Conservation (phyloP, 345 rosid genomes). For the Luvunga scandens region DNA sequence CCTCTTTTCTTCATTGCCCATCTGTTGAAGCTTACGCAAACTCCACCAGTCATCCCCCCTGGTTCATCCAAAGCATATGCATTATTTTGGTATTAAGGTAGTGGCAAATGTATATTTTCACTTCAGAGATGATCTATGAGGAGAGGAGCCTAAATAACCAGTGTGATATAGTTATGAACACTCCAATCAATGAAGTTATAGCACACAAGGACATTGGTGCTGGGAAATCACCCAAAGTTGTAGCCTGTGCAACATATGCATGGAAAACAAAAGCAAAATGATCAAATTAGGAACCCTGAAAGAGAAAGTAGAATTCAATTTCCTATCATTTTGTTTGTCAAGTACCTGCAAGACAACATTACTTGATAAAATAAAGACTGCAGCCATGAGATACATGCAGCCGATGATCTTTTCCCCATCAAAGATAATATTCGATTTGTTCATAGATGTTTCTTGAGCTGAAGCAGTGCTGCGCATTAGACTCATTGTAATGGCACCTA, state of each 20-base stretch:
- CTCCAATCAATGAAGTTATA: slow-evolving; percentile 70
- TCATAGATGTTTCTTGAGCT: not conserved
- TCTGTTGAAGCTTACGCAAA: slow-evolving; percentile 76
- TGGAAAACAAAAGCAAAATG: no score
- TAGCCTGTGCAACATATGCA: slow-evolving; percentile 41
- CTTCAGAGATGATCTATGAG: not conserved
- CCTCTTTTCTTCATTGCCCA: slow-evolving; percentile 97
- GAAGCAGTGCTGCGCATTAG: slow-evolving; percentile 63
- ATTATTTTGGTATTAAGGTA: not conserved
- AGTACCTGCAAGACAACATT: slow-evolving; percentile 73
- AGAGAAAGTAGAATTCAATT: no score
- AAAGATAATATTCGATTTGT: slow-evolving; percentile 17
- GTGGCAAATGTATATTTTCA: not conserved
- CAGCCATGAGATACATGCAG: slow-evolving; percentile 68
- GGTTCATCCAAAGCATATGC: slow-evolving; percentile 18
- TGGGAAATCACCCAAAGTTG: slow-evolving; percentile 66
- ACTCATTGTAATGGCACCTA: slow-evolving; percentile 78
- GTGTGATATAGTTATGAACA: slow-evolving; percentile 50
- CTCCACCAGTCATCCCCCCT: slow-evolving; percentile 71
- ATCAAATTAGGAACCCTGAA: no score
- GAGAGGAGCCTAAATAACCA: slow-evolving; percentile 34
- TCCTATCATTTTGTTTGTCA: not conserved
- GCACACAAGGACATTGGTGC: slow-evolving; percentile 89
- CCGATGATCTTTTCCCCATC: slow-evolving; percentile 65
- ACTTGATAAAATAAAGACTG: slow-evolving; percentile 62